phyloP scores from a whole-genome alignment of 1,284 basidiomycete genomes.

The Moesziomyces globuligerus region DNA sequence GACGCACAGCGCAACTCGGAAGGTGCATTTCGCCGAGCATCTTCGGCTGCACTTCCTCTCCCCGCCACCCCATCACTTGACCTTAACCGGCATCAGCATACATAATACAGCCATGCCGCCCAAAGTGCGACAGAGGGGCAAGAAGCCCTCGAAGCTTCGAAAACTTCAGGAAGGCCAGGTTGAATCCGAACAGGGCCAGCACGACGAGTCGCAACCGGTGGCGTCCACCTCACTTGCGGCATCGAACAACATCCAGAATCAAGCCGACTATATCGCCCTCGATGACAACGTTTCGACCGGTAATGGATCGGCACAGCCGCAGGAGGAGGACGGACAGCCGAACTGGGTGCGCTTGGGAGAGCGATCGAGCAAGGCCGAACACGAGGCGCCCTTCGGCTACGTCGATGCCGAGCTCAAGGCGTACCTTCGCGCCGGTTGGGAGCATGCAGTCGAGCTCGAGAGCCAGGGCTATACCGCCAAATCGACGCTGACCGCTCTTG shows the following conservation, averaged over 20 bases:
- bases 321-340: conserved; percentile 14
- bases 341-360: conserved; percentile 43
- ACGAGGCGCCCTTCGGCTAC: conserved; percentile 59
- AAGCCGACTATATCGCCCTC: conserved; percentile 33
- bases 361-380: conserved; percentile 31
- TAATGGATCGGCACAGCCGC: neutral
- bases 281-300: conserved; percentile 7
- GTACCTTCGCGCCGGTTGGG: conserved; percentile 50
- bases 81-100: neutral
- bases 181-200: conserved; percentile 9
- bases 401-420: conserved; percentile 61
- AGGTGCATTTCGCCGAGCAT: conserved; percentile 6
- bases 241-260: conserved; percentile 19
- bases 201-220: conserved; percentile 14
- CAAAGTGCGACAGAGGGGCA: conserved; percentile 48
- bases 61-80: neutral
- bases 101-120: conserved; percentile 18
- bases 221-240: conserved; percentile 16
- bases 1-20: conserved; percentile 7
- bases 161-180: conserved; percentile 31
- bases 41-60: conserved; percentile 12
- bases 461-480: conserved; percentile 27
- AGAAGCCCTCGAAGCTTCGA: conserved; percentile 42
- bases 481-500: conserved; percentile 21
- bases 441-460: conserved; percentile 40